Conservation (phyloP, 208 protist species). For the Leishmania gerbilli region DNA sequence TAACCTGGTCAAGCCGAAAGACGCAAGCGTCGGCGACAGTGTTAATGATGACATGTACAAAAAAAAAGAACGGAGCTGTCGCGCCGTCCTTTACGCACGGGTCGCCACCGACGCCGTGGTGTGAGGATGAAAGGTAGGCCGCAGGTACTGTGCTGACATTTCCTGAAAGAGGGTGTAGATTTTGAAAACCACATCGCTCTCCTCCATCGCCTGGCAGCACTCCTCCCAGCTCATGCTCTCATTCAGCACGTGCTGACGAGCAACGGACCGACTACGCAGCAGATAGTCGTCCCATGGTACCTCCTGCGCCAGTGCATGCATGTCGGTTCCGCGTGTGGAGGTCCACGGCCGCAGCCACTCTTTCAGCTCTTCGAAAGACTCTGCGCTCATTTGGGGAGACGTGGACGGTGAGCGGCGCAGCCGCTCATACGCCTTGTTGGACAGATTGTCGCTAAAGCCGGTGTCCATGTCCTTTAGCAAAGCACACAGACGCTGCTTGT, state of each 20-base stretch:
- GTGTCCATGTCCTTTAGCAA: constrained; percentile 37
- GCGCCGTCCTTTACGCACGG: not conserved
- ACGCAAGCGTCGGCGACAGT: not conserved
- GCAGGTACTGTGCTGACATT: constrained; percentile 23
- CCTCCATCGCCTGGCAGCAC: constrained; percentile 36
- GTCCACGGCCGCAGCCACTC: constrained; percentile 73
- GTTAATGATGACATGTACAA: not conserved
- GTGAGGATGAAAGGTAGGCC: constrained; percentile 11
- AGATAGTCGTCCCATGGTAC: constrained; percentile 85
- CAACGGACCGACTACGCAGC: constrained; percentile 43
- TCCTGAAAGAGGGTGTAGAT: constrained; percentile 47
- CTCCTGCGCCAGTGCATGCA: constrained; percentile 45
- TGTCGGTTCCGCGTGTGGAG: constrained; percentile 12
- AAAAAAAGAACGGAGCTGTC: not conserved
- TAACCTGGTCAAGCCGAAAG: not conserved
- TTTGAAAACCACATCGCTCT: constrained; percentile 33
- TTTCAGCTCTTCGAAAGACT: constrained; percentile 32
- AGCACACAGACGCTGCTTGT: constrained; percentile 46
- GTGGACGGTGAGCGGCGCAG: constrained; percentile 34
- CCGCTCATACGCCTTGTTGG: constrained; percentile 39
- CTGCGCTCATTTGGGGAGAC: constrained; percentile 9
- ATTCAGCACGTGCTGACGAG: constrained; percentile 14
- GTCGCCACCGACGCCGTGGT: too few relatives aligned
- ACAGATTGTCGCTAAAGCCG: constrained; percentile 34
- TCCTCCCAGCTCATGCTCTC: constrained; percentile 42